Evolutionary conservation across 805 yeast species (phyloP).

Genomic region (Dipodascopsis uninucleata): DNA sequence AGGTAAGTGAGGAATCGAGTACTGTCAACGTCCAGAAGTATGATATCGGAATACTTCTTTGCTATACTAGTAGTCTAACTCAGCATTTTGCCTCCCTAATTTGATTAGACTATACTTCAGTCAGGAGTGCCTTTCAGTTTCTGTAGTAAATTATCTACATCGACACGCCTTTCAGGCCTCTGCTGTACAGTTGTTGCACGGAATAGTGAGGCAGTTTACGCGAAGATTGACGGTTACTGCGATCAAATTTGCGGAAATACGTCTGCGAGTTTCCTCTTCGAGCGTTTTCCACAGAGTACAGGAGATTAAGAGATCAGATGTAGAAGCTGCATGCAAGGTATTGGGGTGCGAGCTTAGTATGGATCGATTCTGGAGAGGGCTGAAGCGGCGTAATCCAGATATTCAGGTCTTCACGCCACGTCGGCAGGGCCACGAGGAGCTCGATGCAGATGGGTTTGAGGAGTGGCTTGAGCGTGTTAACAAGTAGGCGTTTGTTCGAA

Average conservation of each 20-base stretch:
- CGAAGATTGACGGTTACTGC: constrained; percentile 16
- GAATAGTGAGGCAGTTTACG: constrained; percentile 8
- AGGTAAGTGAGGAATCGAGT: constrained; percentile 2
- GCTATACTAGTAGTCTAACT: no score
- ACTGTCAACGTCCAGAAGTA: no score
- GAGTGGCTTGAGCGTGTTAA: constrained; percentile 1
- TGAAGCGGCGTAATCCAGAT: constrained; percentile 5
- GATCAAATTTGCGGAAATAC: constrained; percentile 11
- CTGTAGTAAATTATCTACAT: background rate
- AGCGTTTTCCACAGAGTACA: constrained; percentile 1
- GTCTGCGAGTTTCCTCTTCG: constrained; percentile 10
- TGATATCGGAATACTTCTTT: no score
- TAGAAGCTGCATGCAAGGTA: constrained; percentile 16
- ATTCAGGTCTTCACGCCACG: no score
- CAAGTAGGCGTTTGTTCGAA: no score
- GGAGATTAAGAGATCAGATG: constrained; percentile 6
- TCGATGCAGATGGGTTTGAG: constrained; percentile 2
- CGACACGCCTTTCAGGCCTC: constrained; percentile 12
- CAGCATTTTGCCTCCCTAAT: no score
- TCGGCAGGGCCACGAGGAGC: no score
- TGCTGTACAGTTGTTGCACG: constrained; percentile 7
- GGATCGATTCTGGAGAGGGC: constrained; percentile 3
- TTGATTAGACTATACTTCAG: constrained; percentile 10
- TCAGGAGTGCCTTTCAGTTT: constrained; percentile 4
- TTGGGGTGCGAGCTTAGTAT: constrained; percentile 6